Conservation (phyloP, 148 eudicot genomes). For the Amaranthus hypochondriacus region DNA sequence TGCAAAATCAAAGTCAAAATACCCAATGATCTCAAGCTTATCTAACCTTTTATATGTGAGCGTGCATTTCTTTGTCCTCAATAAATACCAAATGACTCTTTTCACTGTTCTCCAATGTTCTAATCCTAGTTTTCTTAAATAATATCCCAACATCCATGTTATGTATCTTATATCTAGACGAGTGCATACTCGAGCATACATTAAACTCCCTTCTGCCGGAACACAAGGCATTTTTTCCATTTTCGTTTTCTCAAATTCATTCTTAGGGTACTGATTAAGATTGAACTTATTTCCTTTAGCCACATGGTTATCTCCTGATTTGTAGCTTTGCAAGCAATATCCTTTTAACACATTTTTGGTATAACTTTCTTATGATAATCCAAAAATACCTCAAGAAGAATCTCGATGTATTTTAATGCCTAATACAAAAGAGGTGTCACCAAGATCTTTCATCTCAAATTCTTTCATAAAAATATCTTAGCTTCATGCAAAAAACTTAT, state of each 20-base stretch:
- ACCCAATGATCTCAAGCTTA: too few relatives aligned
- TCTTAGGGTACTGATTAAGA: not conserved
- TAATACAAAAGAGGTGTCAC: conserved; percentile 10
- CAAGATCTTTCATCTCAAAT: conserved; percentile 15
- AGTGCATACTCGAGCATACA: too few relatives aligned
- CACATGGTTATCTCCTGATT: conserved; percentile 1
- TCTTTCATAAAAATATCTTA: not conserved
- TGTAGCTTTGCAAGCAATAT: conserved; percentile 9
- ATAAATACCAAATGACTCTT: too few relatives aligned
- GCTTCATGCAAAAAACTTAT: not conserved
- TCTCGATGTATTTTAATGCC: conserved; percentile 22
- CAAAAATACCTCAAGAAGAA: conserved; percentile 14
- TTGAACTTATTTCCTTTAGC: conserved; percentile 17
- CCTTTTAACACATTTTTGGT: conserved; percentile 4
- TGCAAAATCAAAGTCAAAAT: too few relatives aligned
- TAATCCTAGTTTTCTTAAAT: too few relatives aligned
- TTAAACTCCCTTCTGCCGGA: too few relatives aligned
- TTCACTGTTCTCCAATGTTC: too few relatives aligned
- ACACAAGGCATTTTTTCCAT: not conserved
- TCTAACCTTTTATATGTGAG: too few relatives aligned
- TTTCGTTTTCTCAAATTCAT: not conserved
- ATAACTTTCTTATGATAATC: conserved; percentile 11
- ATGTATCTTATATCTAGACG: too few relatives aligned
- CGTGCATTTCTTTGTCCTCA: too few relatives aligned
- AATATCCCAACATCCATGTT: too few relatives aligned